Evolutionary conservation across 176 grass and related monocot species (phyloP).

Genomic region (Carex scoparia): DNA sequence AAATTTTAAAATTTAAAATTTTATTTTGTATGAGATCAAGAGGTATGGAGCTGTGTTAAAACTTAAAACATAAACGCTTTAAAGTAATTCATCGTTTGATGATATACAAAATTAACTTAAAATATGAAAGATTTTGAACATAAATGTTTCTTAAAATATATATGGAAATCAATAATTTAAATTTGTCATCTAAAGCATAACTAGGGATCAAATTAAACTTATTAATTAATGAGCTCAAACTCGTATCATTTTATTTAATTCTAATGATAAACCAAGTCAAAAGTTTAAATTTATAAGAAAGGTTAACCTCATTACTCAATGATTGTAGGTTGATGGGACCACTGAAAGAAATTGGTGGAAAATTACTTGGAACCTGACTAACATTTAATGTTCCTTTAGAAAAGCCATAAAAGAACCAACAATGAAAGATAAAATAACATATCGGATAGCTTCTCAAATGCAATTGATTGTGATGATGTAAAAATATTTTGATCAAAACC

Average conservation of each 20-base stretch:
- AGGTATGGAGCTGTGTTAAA: neutral
- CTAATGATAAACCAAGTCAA: neutral
- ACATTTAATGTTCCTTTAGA: neutral
- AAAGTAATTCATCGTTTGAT: neutral
- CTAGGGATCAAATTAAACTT: neutral
- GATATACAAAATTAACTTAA: neutral
- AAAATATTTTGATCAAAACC: neutral
- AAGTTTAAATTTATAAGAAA: slow-evolving; percentile 2
- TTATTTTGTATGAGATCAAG: no score
- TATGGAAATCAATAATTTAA: neutral
- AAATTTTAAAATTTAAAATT: no score
- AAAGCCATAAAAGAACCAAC: neutral
- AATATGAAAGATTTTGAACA: neutral
- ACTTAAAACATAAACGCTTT: neutral
- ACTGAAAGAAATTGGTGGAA: slow-evolving; percentile 11
- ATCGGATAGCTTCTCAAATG: neutral
- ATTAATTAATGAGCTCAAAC: neutral
- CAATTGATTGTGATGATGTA: neutral
- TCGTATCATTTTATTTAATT: neutral
- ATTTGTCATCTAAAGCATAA: neutral
- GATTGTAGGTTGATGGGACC: slow-evolving; percentile 25
- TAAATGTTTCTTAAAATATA: neutral
- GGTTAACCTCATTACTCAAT: slow-evolving; percentile 12
- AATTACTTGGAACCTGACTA: slow-evolving; percentile 13
- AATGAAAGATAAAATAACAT: neutral